These are phyloP conservation scores for Paraphaeosphaeria minitans DNA, from an alignment of 2,329 filamentous ascomycete species.

Conservation along the genomic window DNA sequence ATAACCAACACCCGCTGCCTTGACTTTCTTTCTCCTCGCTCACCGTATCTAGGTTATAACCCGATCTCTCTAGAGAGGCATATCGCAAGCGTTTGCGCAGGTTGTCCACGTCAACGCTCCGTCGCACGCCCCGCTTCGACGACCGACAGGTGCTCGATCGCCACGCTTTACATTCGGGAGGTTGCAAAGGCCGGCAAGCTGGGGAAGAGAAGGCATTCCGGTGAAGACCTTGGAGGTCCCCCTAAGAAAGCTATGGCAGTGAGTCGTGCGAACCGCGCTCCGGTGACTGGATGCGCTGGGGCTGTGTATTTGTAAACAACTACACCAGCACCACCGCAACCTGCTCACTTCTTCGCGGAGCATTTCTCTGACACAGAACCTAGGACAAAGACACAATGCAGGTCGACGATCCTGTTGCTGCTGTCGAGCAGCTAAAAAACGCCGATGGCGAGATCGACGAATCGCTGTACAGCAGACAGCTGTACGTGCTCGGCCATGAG, in stretches of 20 bases:
- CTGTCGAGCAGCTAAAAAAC: slow-evolving; percentile 63
- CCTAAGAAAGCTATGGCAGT: slow-evolving; percentile 50
- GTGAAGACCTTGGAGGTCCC: slow-evolving; percentile 47
- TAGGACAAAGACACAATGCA: slow-evolving; percentile 63
- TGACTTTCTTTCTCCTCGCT: not conserved
- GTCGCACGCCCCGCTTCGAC: slow-evolving; percentile 10
- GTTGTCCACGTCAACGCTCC: slow-evolving; percentile 6
- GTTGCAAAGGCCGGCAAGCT: slow-evolving; percentile 45
- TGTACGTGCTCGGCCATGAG: slow-evolving; percentile 75
- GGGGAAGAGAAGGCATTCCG: slow-evolving; percentile 49
- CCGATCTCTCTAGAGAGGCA: not conserved
- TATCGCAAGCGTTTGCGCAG: not conserved
- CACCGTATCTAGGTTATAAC: not conserved
- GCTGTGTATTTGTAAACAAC: slow-evolving; percentile 37
- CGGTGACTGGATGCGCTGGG: slow-evolving; percentile 15
- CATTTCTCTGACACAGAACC: slow-evolving; percentile 11
- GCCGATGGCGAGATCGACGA: slow-evolving; percentile 68
- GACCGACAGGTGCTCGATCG: slow-evolving; percentile 10
- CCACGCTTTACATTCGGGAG: slow-evolving; percentile 30
- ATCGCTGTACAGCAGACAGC: slow-evolving; percentile 69
- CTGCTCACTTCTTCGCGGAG: slow-evolving; percentile 2
- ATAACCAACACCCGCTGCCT: slow-evolving; percentile 3
- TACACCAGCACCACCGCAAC: slow-evolving; percentile 15
- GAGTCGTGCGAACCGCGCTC: slow-evolving; percentile 26
- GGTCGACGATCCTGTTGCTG: slow-evolving; percentile 63